Evolutionary conservation across 2,329 filamentous ascomycete species (phyloP).

Genomic region (Pseudocercospora musae): DNA sequence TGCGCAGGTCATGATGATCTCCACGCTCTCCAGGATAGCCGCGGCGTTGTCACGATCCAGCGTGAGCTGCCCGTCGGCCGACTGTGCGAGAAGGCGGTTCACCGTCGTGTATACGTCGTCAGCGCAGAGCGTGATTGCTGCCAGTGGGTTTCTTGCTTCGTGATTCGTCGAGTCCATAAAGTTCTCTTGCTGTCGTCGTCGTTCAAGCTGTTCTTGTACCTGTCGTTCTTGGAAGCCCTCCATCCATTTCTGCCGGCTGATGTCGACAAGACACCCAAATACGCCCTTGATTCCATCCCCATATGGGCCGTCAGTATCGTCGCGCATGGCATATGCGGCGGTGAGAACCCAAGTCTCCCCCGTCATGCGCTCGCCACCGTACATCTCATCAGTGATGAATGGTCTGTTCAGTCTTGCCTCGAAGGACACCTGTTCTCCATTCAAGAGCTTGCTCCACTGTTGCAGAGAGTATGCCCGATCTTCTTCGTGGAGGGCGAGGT

Average conservation of each 20-base stretch:
- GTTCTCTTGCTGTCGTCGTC: constrained; percentile 29
- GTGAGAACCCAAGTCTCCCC: constrained; percentile 12
- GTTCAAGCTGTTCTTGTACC: constrained; percentile 39
- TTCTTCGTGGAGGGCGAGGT: constrained; percentile 14
- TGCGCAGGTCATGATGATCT: constrained; percentile 30
- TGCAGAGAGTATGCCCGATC: constrained; percentile 11
- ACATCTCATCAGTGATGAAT: constrained; percentile 11
- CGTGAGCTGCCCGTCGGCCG: background rate
- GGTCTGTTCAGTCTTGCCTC: constrained; percentile 27
- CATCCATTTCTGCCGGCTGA: constrained; percentile 40
- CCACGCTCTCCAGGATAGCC: constrained; percentile 23
- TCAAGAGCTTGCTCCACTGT: constrained; percentile 15
- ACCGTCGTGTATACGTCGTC: constrained; percentile 35
- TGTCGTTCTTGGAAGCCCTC: constrained; percentile 38
- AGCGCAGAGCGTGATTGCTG: constrained; percentile 43
- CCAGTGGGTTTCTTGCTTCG: constrained; percentile 44
- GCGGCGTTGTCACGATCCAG: constrained; percentile 2
- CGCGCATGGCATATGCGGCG: constrained; percentile 10
- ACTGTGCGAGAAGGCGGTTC: constrained; percentile 1
- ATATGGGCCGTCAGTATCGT: background rate
- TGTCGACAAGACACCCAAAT: constrained; percentile 40
- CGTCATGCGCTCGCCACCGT: constrained; percentile 9
- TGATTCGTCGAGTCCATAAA: constrained; percentile 37
- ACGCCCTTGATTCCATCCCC: constrained; percentile 30
- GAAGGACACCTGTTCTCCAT: constrained; percentile 23